Conservation (phyloP, 1,284 basidiomycete species). For the Tranzscheliella williamsii region DNA sequence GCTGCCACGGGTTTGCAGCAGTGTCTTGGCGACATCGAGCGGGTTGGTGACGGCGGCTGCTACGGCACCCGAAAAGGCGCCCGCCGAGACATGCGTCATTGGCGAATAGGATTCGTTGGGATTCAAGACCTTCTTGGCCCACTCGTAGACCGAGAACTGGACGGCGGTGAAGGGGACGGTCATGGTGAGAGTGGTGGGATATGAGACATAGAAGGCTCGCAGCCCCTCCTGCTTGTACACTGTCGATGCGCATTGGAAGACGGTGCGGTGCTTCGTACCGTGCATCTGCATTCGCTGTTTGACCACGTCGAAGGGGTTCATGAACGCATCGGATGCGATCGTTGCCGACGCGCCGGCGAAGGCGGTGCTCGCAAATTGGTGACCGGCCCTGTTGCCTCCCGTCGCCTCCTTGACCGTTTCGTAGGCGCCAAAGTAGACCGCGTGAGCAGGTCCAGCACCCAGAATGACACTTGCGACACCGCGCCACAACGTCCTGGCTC, state of each 20-base stretch:
- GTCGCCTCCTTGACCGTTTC: conserved; percentile 91
- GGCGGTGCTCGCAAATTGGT: conserved; percentile 82
- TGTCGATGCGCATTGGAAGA: conserved; percentile 76
- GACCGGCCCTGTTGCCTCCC: conserved; percentile 80
- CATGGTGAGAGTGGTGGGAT: conserved; percentile 92
- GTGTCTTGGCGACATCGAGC: conserved; percentile 96
- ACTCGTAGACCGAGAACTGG: conserved; percentile 96
- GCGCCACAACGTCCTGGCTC: conserved; percentile 86
- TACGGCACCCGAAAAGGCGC: conserved; percentile 88
- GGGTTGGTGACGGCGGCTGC: conserved; percentile 96
- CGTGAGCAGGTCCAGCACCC: conserved; percentile 96
- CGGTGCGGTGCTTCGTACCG: conserved; percentile 83
- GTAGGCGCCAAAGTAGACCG: conserved; percentile 95
- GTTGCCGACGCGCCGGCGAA: conserved; percentile 92
- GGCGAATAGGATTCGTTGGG: conserved; percentile 86
- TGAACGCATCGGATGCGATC: conserved; percentile 91
- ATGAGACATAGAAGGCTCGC: conserved; percentile 93
- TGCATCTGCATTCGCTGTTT: conserved; percentile 99
- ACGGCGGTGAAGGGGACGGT: conserved; percentile 97
- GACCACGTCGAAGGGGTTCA: conserved; percentile 99
- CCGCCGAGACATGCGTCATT: conserved; percentile 83
- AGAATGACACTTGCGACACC: conserved; percentile 96
- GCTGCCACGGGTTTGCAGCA: conserved; percentile 89
- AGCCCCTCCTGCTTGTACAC: conserved; percentile 87
- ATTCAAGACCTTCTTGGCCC: conserved; percentile 84